A percentile compares a stretch with the other conserved stretches of the same genome.
These are phyloP conservation scores for Apiotrichum laibachii DNA, from an alignment of 1,284 basidiomycete species.

Conservation along the genomic window DNA sequence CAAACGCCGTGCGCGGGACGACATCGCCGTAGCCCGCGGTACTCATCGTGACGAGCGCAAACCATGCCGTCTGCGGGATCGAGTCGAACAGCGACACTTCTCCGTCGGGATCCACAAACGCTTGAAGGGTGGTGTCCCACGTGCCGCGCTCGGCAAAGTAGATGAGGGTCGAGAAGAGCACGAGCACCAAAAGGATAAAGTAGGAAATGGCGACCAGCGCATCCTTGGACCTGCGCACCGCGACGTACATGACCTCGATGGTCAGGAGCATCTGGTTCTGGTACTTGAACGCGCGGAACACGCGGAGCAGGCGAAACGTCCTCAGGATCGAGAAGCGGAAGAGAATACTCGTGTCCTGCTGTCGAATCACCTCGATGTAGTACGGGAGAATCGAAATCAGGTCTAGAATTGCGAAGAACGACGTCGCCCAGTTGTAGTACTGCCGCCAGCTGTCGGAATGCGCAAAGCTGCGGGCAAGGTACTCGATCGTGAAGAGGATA, in stretches of 20 bases:
- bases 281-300: conserved; percentile 81
- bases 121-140: conserved; percentile 74
- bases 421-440: conserved; percentile 50
- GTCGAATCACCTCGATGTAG: conserved; percentile 76
- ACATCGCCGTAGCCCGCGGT: conserved; percentile 67
- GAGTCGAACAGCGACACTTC: conserved; percentile 60
- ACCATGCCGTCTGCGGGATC: conserved; percentile 75
- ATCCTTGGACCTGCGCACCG: conserved; percentile 78
- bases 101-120: conserved; percentile 77
- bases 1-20: conserved; percentile 74
- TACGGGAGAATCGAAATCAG: conserved; percentile 79
- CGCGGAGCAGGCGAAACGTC: conserved; percentile 76
- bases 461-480: conserved; percentile 41
- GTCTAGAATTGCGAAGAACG: conserved; percentile 82
- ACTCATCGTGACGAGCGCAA: conserved; percentile 56
- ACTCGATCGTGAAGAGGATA: conserved; percentile 75
- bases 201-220: conserved; percentile 79
- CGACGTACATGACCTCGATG: conserved; percentile 88
- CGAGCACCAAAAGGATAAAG: conserved; percentile 80
- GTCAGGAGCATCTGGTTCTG: conserved; percentile 64
- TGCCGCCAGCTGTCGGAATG: conserved; percentile 51
- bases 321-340: conserved; percentile 78
- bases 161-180: conserved; percentile 79
- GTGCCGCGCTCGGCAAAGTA: conserved; percentile 84
- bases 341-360: conserved; percentile 77